A percentile compares a stretch with the other conserved stretches of the same genome.
Evolutionary conservation across 1,284 basidiomycete genomes (phyloP).

Genomic region (Microbotryum saponariae): DNA sequence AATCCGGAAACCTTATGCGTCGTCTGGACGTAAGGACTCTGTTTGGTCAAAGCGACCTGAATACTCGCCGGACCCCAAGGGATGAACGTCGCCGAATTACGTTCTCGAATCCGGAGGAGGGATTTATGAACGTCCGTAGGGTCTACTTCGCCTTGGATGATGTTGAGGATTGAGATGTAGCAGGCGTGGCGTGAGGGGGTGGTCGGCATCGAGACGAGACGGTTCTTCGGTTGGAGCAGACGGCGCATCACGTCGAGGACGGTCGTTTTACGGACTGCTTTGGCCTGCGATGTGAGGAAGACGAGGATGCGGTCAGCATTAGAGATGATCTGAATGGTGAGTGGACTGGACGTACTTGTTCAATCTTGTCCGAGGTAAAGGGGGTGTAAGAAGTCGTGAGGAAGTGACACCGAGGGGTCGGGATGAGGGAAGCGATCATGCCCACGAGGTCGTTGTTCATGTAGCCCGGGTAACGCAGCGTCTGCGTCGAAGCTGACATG

Average conservation of each 20-base stretch:
- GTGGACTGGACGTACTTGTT: conserved; percentile 49
- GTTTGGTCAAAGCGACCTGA: conserved; percentile 89
- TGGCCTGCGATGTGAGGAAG: conserved; percentile 51
- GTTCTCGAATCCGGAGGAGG: conserved; percentile 86
- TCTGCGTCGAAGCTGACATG: conserved; percentile 95
- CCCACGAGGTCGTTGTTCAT: conserved; percentile 99
- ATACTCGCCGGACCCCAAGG: conserved; percentile 99
- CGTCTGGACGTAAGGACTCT: conserved; percentile 77
- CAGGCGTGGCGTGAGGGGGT: conserved; percentile 49
- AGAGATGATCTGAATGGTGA: background rate
- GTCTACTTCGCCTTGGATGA: conserved; percentile 97
- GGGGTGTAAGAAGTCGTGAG: conserved; percentile 99
- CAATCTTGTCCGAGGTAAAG: conserved; percentile 91
- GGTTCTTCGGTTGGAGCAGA: conserved; percentile 93
- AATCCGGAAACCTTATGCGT: conserved; percentile 69
- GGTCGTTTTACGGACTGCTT: conserved; percentile 82
- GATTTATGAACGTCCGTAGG: conserved; percentile 98
- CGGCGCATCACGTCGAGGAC: conserved; percentile 98
- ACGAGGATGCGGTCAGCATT: background rate
- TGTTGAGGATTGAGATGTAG: conserved; percentile 97
- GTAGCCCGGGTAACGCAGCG: conserved; percentile 93
- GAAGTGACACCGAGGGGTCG: conserved; percentile 98
- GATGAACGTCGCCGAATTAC: conserved; percentile 94
- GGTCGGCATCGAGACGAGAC: conserved; percentile 79
- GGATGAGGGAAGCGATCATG: conserved; percentile 93